These are phyloP conservation scores for Mrakia frigida DNA, from an alignment of 768 basidiomycete species.

Conservation along the genomic window DNA sequence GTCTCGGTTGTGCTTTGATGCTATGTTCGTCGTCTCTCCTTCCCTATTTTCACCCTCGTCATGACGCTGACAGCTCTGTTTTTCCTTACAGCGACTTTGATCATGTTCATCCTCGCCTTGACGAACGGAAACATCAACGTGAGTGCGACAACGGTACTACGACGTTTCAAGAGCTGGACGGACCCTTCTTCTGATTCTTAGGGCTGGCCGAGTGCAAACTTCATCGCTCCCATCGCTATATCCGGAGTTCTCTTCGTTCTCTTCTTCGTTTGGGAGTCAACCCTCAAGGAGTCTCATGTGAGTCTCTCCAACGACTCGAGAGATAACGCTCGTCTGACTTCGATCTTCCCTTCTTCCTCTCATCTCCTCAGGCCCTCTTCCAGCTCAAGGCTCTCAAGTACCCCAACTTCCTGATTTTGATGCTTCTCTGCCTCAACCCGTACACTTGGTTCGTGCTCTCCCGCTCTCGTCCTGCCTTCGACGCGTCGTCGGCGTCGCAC, in stretches of 20 bases:
- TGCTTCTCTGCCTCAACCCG: conserved; percentile 38
- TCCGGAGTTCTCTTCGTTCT: conserved; percentile 36
- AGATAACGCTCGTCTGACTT: neutral
- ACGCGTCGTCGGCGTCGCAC: neutral
- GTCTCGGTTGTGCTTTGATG: neutral
- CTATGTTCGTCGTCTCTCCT: neutral
- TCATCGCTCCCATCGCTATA: conserved; percentile 42
- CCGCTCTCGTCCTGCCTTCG: neutral
- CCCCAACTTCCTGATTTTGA: conserved; percentile 41
- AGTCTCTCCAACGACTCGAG: neutral
- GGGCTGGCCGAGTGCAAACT: conserved; percentile 17
- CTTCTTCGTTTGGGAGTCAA: conserved; percentile 40
- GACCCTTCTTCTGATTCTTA: neutral
- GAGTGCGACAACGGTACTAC: neutral
- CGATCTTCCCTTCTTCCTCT: neutral
- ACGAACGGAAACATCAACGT: neutral
- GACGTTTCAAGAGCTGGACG: neutral
- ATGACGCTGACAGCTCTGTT: neutral
- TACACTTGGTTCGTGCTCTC: conserved; percentile 32
- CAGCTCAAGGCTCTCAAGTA: conserved; percentile 39
- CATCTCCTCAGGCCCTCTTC: conserved; percentile 31
- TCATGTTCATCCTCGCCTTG: neutral
- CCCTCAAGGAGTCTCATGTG: conserved; percentile 36
- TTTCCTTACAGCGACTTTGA: neutral
- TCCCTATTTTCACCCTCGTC: neutral